Evolutionary conservation across 768 basidiomycete genomes (phyloP), one percentile per base, ranked within the genome.

Genomic region (Crepidotus variabilis): DNA sequence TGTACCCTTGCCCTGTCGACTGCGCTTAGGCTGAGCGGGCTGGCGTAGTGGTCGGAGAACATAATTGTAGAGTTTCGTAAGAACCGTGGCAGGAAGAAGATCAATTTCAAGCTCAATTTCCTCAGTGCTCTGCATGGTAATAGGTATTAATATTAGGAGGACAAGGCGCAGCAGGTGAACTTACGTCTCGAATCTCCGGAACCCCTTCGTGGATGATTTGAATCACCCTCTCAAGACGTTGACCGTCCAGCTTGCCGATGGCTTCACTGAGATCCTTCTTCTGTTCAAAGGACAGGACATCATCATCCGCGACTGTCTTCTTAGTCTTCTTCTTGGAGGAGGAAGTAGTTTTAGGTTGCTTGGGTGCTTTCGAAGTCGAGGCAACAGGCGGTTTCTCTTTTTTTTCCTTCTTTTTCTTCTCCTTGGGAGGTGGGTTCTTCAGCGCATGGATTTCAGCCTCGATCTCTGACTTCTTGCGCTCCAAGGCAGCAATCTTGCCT

Each of bases 91-190:
- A 50, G 97, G 95, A 32, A 99, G 78, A 39, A 85, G 77, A 67
- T 98, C 97, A 66, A 99, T 98, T 72, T 99, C 97, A 45, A 99
- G 84, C 71, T 99, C 97, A 66, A 99, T 98, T 76, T 99, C 97
- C 72, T 98, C 94, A 47, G 89, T 90, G 71, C 92, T 94, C 92
- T 94, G 75, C 8, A 28, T 59, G 35, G 60, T 43, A n/a, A 61
- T 52, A 24, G 57, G 57, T 55, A 57, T 63, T 51, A 61, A 54
- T 33, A 45, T 33, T 55, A 47, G 39, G 57, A 46, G 61, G 33
- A 61, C 21, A 57, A 63, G 58, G 45, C 18, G 58, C 32, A 54
- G 55, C 47, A 49, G 9, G 20, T 21, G 35, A 46, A 72, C 94
- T 75, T 70, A 97, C 95, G 66, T 94, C 91, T 68, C 93, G 85